Base-by-base conservation (phyloP, 192 early-diverging fungal genomes). In the Glomus cerebriforme region DNA sequence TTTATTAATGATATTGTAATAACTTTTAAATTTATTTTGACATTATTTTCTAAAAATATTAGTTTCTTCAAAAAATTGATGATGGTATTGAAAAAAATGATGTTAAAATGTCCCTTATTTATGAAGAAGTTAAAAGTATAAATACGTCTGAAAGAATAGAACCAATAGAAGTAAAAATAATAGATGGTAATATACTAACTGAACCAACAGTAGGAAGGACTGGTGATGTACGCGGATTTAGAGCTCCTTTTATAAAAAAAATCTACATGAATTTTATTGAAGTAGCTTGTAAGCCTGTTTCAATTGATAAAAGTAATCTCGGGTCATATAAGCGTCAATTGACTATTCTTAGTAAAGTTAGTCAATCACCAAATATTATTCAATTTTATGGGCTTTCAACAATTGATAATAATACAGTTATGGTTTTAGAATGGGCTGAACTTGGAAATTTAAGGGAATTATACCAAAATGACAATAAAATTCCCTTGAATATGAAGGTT, bases 341-440 rank as follows among this genome's bases (percentile, higher is more conserved):
- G 17, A 32, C 64, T 9, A 35, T 68, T 2, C 22, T 59, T 9
- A 34, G 22, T 12, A 59, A 49, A 59, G 29, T 59, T 35, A 7
- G n/a, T 15, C 45, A 78, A 35, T 26, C 43, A 59, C n/a, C n/a
- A 68, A 47, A 59, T 58, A 69, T 69, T 34, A 49, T 78, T 13
- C n/a, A 37, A 58, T 78, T 78, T 37, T 58, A 69, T 69, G 77
- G 77, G 7, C 17, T 69, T 35, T 58, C 77, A 9, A 7, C 9
- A 1, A n/a, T 78, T 15, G 32, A 69, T 35, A 34, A 26, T 68
- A 1, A 7, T 3, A n/a, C 6, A 15, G 19, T 69, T 12, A 67
- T 58, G 64, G 47, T 78, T 59, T 35, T 37, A n/a, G 77, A 78
- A 34, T 78, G 77, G 77, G 65, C 77, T 1, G 65, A 78, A 37